Base-by-base conservation (phyloP, 768 basidiomycete genomes). In the Piloderma croceum region DNA sequence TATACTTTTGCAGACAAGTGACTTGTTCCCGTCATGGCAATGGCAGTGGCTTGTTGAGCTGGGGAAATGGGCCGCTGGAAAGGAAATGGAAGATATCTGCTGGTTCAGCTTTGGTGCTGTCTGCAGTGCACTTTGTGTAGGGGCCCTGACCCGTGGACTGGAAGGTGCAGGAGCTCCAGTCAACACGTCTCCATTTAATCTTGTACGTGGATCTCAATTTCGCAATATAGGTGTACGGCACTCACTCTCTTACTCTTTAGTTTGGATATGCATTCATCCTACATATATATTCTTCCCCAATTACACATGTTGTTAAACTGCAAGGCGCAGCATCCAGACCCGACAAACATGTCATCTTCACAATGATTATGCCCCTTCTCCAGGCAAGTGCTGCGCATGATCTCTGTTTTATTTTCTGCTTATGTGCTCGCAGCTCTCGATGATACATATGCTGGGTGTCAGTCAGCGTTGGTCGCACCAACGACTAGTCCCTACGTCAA, bases 231-330 rank as follows among this genome's bases (percentile, higher is more conserved):
- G 13, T 39, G 42, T 29, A 36, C 35, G 34, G 34, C n/a, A 35
- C 36, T 31, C 23, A 36, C 42, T 49, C 20, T 46, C 43, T 39
- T 29, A 50, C 31, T 29, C 23, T 32, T 25, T 35, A 86, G 84
- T 76, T 87, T 46, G 83, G 81, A 17, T 89, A 87, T 49, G 78
- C 83, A 1, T 86, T 87, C 57, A 67, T 86, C 23, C 60, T 89
- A 15, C 80, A 88, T 46, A 71, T 85, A 6, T 87, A 86, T 61
- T 76, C 82, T 0, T 77, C 79, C 2, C 80, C 82, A 1, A 51
- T 78, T 29, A 73, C 80, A 5, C 81, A 83, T 54, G 45, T 45
- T 18, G 46, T 49, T 20, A 56, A 60, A 7, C 57, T 60, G 50
- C 72, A 68, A 40, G 53, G 64, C 4, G 56, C 62, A 3, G 69